A percentile compares a stretch with the other conserved stretches of the same genome.
These are phyloP conservation scores for Botryotinia calthae DNA, from an alignment of 2,329 filamentous ascomycete species.

Conservation along the genomic window DNA sequence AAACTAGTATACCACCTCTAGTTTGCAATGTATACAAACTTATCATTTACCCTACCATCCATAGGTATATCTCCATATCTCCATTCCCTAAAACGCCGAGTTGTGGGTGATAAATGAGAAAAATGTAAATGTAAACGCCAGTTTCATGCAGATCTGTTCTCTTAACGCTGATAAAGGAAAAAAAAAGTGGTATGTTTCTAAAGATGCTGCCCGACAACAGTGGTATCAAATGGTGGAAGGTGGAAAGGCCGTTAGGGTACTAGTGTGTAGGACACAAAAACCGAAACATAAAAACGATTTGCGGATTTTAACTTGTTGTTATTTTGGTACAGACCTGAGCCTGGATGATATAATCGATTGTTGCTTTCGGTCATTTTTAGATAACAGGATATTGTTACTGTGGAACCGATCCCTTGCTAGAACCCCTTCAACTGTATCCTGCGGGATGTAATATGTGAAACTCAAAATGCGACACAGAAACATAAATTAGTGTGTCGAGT, in stretches of 20 bases:
- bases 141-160: constrained; percentile 9
- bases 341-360: neutral
- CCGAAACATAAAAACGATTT: neutral
- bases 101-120: neutral
- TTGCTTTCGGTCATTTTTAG: neutral
- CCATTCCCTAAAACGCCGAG: constrained; percentile 2
- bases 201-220: neutral
- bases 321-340: neutral
- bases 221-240: neutral
- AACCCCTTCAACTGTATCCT: neutral
- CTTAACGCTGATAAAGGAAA: constrained; percentile 7
- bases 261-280: neutral
- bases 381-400: neutral
- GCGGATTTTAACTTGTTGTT: neutral
- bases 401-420: neutral
- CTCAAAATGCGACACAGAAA: neutral
- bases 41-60: constrained; percentile 9
- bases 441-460: neutral
- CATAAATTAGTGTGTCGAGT: neutral
- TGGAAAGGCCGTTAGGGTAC: neutral
- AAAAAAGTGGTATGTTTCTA: neutral
- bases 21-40: constrained; percentile 7
- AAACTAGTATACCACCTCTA: constrained; percentile 4
- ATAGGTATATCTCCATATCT: constrained; percentile 15
- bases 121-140: neutral